Evolutionary conservation across 495 filamentous ascomycete genomes (phyloP).

Genomic region (Eremomyces bilateralis): DNA sequence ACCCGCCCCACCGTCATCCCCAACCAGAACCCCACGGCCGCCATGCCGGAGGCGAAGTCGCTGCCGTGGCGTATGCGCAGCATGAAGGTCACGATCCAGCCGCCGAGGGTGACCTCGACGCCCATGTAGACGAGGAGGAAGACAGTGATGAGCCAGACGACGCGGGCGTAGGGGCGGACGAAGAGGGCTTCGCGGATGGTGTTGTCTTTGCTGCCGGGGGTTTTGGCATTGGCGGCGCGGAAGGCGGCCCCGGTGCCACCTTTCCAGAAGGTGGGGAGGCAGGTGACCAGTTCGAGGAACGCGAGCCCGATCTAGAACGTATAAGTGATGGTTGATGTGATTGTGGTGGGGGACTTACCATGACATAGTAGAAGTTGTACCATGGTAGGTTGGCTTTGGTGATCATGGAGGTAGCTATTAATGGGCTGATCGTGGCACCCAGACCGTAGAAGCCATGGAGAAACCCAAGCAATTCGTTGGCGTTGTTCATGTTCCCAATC

Average conservation of each 20-base stretch:
- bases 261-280: conserved; percentile 40
- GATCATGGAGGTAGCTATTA: conserved; percentile 35
- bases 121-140: conserved; percentile 71
- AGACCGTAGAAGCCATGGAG: conserved; percentile 36
- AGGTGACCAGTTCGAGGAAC: conserved; percentile 33
- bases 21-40: conserved; percentile 44
- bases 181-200: conserved; percentile 35
- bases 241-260: conserved; percentile 41
- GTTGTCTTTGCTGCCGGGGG: conserved; percentile 23
- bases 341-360: conserved; percentile 15
- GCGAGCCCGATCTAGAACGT: conserved; percentile 34
- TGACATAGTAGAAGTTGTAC: conserved; percentile 41
- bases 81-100: conserved; percentile 49
- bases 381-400: conserved; percentile 26
- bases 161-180: conserved; percentile 21
- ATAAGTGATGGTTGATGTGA: not conserved
- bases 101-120: conserved; percentile 63
- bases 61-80: conserved; percentile 31
- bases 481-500: conserved; percentile 39
- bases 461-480: conserved; percentile 35
- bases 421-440: conserved; percentile 32
- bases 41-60: conserved; percentile 37
- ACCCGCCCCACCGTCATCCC: conserved; percentile 40
- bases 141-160: conserved; percentile 56
- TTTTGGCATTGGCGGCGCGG: conserved; percentile 24